Evolutionary conservation across 2,329 filamentous ascomycete genomes (phyloP).

Genomic region (Aspergillus glaucus): DNA sequence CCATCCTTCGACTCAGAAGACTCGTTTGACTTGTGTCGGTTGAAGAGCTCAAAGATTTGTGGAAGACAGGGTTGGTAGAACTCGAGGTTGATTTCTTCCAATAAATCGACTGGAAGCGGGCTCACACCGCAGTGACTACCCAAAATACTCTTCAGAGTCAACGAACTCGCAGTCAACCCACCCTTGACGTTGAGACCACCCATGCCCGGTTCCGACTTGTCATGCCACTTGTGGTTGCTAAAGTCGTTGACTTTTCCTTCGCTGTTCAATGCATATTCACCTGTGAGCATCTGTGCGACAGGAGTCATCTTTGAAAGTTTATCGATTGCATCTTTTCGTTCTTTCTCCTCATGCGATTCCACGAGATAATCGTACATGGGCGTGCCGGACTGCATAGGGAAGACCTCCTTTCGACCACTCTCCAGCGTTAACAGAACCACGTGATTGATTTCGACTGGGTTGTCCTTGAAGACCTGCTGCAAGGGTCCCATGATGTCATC

Average conservation of each 20-base stretch:
- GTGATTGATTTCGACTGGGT: conserved; percentile 32
- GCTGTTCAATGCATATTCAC: conserved; percentile 28
- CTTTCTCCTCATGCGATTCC: conserved; percentile 19
- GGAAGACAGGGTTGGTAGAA: conserved; percentile 39
- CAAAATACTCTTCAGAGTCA: conserved; percentile 35
- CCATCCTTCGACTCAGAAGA: conserved; percentile 1
- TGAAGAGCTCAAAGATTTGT: conserved; percentile 33
- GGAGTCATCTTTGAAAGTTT: conserved; percentile 23
- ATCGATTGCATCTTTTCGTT: conserved; percentile 19
- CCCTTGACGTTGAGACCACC: conserved; percentile 34
- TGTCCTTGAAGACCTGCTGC: conserved; percentile 20
- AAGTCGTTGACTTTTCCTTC: conserved; percentile 17
- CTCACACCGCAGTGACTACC: conserved; percentile 36
- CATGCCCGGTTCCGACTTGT: conserved; percentile 13
- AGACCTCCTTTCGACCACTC: conserved; percentile 36
- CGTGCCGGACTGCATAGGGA: conserved; percentile 32
- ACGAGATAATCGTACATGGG: conserved; percentile 28
- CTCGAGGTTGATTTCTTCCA: conserved; percentile 29
- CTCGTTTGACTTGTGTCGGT: conserved; percentile 18
- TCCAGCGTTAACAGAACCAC: conserved; percentile 35
- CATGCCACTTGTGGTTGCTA: conserved; percentile 15
- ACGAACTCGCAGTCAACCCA: conserved; percentile 32
- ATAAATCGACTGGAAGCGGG: conserved; percentile 35
- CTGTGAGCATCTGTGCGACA: conserved; percentile 30
- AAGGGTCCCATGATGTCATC: conserved; percentile 25